These are phyloP conservation scores for Candida sanyiensis DNA, from an alignment of 805 yeast genomes.

Conservation along the genomic window DNA sequence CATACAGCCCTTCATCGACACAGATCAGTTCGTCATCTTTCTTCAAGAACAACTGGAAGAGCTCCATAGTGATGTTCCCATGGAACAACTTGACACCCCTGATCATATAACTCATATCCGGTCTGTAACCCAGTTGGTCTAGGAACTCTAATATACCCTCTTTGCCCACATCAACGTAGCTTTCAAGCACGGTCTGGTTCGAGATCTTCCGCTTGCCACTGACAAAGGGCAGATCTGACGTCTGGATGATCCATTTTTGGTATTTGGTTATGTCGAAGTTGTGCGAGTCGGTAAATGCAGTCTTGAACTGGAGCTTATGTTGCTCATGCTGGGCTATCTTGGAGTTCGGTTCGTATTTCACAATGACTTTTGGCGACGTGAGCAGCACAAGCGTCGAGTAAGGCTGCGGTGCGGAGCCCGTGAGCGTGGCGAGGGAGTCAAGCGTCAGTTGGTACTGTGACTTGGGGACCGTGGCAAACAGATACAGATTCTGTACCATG, in stretches of 20 bases:
- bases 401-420: conserved; percentile 16
- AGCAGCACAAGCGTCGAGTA: conserved; percentile 16
- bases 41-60: conserved; percentile 39
- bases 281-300: conserved; percentile 7
- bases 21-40: conserved; percentile 24
- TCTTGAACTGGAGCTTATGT: conserved; percentile 20
- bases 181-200: conserved; percentile 63
- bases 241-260: conserved; percentile 54
- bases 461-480: conserved; percentile 15
- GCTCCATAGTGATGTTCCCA: conserved; percentile 50
- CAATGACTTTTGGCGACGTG: conserved; percentile 21
- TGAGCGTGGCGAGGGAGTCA: conserved; percentile 20
- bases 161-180: conserved; percentile 29
- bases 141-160: conserved; percentile 32
- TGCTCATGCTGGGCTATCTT: conserved; percentile 25
- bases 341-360: conserved; percentile 26
- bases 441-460: conserved; percentile 16
- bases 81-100: conserved; percentile 59
- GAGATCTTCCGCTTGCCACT: conserved; percentile 63
- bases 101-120: conserved; percentile 54
- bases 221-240: conserved; percentile 61
- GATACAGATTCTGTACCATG: conserved; percentile 27
- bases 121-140: conserved; percentile 65
- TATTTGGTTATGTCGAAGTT: conserved; percentile 7
- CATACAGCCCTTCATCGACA: conserved; percentile 46